Evolutionary conservation across 1,139 yeast species (phyloP), one percentile per base, ranked within the genome.

Genomic region (Lodderomyces jiufengensis): DNA sequence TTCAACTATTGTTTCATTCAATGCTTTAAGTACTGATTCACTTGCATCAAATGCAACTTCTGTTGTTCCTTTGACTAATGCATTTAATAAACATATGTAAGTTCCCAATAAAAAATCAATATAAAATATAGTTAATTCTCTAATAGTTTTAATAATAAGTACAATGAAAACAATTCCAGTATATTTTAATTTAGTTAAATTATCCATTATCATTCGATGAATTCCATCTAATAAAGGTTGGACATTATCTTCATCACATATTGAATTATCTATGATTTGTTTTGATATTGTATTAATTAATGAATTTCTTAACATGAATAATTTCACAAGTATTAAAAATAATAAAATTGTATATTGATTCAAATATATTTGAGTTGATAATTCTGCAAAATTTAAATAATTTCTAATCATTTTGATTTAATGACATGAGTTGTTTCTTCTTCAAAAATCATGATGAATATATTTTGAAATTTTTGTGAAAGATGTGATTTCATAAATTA

Each of bases 31-130:
- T 2, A 85, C 63, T 1, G 72, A 55, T 48, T 81, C 85, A 0
- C 94, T 78, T 0, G 88, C 76, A 51, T 86, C 85, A 2, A 84
- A 57, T 0, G 95, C 95, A 28, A 79, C 77, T 44, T 78, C 79
- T 1, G 83, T 82, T 0, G 86, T 72, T 2, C 92, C 86, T 46
- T 77, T 79, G 7, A 88, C 64, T 0, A 90, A 75, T 5, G 94
- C 81, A 0, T 84, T 78, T 6, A 87, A 57, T 16, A 92, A 63
- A 59, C 98, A 92, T 0, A 85, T 80, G 57, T 84, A 85, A 0
- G 97, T 90, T 0, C 97, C 97, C 7, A 88, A 59, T 35, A 84
- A 73, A 44, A 90, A 50, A 29, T 86, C 88, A 12, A 92, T 59
- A 16, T 78, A 66, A 51, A 92, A 88, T 9, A 77, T 51, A 0